phyloP scores from a whole-genome alignment of 2,329 filamentous ascomycete genomes.

The Colletotrichum abscissum region DNA sequence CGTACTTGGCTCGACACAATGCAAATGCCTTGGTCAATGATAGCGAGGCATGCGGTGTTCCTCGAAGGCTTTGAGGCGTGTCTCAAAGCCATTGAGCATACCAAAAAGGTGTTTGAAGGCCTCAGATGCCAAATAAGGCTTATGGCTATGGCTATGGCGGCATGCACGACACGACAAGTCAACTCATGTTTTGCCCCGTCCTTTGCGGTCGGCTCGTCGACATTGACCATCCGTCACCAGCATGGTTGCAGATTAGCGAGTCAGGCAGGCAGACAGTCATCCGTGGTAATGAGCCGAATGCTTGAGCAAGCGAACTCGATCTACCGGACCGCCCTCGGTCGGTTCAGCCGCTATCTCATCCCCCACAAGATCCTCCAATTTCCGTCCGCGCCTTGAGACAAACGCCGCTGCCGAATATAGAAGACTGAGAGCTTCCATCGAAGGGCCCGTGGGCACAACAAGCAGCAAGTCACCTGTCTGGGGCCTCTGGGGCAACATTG shows the following conservation, averaged over 20 bases:
- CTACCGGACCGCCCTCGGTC: conserved; percentile 22
- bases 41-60: background rate
- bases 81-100: conserved; percentile 6
- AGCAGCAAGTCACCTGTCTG: conserved; percentile 10
- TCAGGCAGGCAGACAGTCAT: conserved; percentile 27
- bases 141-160: conserved; percentile 2
- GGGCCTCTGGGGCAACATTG: conserved; percentile 12
- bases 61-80: background rate
- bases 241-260: conserved; percentile 20
- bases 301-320: conserved; percentile 15
- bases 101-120: conserved; percentile 4
- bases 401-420: conserved; percentile 17
- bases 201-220: conserved; percentile 1
- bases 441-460: conserved; percentile 17
- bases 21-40: conserved; percentile 1
- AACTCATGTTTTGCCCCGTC: conserved; percentile 17
- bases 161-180: conserved; percentile 23
- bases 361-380: conserved; percentile 33
- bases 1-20: background rate
- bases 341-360: conserved; percentile 16
- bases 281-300: conserved; percentile 16
- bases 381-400: conserved; percentile 26
- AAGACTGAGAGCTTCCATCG: conserved; percentile 6
- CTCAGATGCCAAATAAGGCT: background rate
- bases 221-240: background rate